Evolutionary conservation across 345 rosid genomes (phyloP).

Genomic region (Abelmoschus esculentus): DNA sequence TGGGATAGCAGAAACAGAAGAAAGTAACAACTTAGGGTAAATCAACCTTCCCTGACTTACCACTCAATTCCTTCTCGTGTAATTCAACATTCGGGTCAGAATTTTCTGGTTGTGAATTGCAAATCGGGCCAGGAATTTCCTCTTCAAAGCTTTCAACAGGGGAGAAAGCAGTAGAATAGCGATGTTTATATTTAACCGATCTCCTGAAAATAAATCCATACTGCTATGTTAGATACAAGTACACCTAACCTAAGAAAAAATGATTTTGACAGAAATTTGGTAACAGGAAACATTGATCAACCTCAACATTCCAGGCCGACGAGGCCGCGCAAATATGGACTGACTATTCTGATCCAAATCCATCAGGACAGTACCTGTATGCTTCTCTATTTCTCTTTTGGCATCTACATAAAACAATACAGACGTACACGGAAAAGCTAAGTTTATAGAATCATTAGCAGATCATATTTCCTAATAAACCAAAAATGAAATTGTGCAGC

Average conservation of each 20-base stretch:
- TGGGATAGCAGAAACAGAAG: background rate
- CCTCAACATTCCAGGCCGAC: slow-evolving; percentile 68
- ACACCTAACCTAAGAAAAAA: background rate
- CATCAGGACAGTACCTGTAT: slow-evolving; percentile 35
- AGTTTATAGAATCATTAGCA: slow-evolving; percentile 6
- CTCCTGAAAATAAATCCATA: slow-evolving; percentile 22
- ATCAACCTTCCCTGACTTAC: background rate
- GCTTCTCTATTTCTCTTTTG: slow-evolving; percentile 60
- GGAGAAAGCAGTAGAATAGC: slow-evolving; percentile 21
- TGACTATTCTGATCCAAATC: slow-evolving; percentile 30
- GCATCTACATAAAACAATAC: slow-evolving; percentile 41
- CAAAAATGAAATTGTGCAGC: slow-evolving; percentile 2
- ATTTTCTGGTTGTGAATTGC: slow-evolving; percentile 25
- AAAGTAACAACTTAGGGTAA: background rate
- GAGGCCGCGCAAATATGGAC: slow-evolving; percentile 35
- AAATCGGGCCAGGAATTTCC: slow-evolving; percentile 23
- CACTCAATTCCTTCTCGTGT: slow-evolving; percentile 8
- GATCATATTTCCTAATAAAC: background rate
- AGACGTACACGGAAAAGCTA: slow-evolving; percentile 3
- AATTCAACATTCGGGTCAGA: slow-evolving; percentile 22
- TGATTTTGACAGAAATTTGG: background rate
- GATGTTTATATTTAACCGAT: slow-evolving; percentile 41
- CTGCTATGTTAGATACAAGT: background rate
- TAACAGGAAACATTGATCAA: slow-evolving; percentile 16
- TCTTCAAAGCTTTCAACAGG: slow-evolving; percentile 34